Base-by-base conservation (phyloP, 2,329 filamentous ascomycete species). In the Westerdykella ornata region DNA sequence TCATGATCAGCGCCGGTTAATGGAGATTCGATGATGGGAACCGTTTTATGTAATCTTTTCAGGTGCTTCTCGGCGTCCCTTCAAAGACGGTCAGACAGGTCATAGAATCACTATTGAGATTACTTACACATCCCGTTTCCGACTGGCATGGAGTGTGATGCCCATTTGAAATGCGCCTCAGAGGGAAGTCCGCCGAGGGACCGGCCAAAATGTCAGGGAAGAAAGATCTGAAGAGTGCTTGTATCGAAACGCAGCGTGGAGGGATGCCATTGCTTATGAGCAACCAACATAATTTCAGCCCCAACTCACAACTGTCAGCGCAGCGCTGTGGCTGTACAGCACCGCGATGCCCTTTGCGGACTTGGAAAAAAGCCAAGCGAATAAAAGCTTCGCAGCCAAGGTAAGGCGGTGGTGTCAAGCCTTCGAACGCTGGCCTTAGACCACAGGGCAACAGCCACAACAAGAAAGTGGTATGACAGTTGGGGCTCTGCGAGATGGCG, bases 11-110 rank as follows among this genome's bases (percentile, higher is more conserved):
- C 64, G 28, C 64, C 64, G 6, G 45, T 48, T 16, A 66, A 52
- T 15, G 63, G 64, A 15, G 57, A 59, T 43, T 64, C 62, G 36
- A 65, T 61, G 35, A 53, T 56, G 2, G 63, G 60, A 5, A 57
- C 54, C 13, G 53, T 59, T 35, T 59, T 58, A 51, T 66, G 63
- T 32, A 63, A 38, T 20, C 59, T 52, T 39, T 52, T 61, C 22
- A 63, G 51, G 47, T 64, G 60, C 47, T 59, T 64, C 51, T 64
- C 59, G n/a, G 51, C 46, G 44, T 65, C 61, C 37, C 60, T 63
- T 26, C 14, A 30, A 5, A 14, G 4, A 18, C 12, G 6, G 17
- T 36, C 19, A 28, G 39, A 8, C 2, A 16, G 17, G 31, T 35
- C 5, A 14, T 15, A 29, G 36, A 38, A 13, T 28, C n/a, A 20